Percentiles rank a stretch among this genome's conserved stretches.
Evolutionary conservation across 164 flowering plant species (phyloP).

Genomic region (Dillenia turbinata): DNA sequence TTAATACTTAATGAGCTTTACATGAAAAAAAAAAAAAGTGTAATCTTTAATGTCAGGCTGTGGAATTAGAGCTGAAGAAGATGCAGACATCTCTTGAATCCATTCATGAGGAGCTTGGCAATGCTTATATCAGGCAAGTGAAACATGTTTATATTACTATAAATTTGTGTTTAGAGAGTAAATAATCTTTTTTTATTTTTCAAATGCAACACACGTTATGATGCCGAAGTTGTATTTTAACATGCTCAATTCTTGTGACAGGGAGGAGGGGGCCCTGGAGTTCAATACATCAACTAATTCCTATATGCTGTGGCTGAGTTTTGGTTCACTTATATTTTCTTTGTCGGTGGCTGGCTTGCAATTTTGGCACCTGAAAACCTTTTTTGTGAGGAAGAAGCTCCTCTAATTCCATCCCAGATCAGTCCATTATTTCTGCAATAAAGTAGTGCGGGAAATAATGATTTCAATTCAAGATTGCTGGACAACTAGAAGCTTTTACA

Average conservation of each 20-base stretch:
- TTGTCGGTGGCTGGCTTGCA: slow-evolving; percentile 69
- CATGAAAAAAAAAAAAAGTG: not conserved
- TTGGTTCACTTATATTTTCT: slow-evolving; percentile 57
- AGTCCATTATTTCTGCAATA: too few species aligned
- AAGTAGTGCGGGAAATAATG: too few species aligned
- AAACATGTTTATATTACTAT: not conserved
- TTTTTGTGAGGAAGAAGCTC: slow-evolving; percentile 82
- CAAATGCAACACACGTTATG: not conserved
- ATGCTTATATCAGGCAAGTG: slow-evolving; percentile 57
- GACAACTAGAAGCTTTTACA: too few species aligned
- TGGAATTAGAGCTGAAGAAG: slow-evolving; percentile 65
- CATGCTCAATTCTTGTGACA: slow-evolving; percentile 17
- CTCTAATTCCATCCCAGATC: slow-evolving; percentile 24
- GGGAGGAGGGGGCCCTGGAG: slow-evolving; percentile 75
- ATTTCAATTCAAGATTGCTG: too few species aligned
- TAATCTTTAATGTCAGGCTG: slow-evolving; percentile 26
- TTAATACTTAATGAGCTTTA: not conserved
- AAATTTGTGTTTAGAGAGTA: not conserved
- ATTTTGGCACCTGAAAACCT: slow-evolving; percentile 78
- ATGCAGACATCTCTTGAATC: slow-evolving; percentile 39
- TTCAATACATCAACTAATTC: slow-evolving; percentile 58
- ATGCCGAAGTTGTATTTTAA: not conserved
- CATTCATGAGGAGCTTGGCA: slow-evolving; percentile 64
- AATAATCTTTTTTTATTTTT: not conserved
- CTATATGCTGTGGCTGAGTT: slow-evolving; percentile 56